Evolutionary conservation across 129 eudicot genomes (phyloP), one percentile per base, ranked within the genome.

Genomic region (Lactuca saligna): DNA sequence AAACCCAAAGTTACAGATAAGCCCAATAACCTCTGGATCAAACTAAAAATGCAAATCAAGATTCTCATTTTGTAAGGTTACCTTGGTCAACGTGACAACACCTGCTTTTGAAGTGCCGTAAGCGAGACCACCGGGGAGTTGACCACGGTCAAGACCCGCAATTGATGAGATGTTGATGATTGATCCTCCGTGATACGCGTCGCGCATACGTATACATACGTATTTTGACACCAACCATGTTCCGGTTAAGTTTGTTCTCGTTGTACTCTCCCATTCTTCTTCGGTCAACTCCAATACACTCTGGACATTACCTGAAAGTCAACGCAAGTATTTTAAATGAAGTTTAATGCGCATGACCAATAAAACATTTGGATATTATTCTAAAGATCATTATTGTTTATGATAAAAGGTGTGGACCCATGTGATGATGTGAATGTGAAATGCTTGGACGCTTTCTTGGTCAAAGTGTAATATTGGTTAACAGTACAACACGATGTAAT

Each of bases 91-190:
- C n/a, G 80, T 31, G 71, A 80, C 81, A 20, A 88, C 80, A 20
- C 82, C 96, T 0, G 82, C 56, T 75, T 91, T 91, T 56, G 94
- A 82, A 75, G 87, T 17, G 74, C 85, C 57, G 62, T 91, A 91
- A n/a, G 88, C 96, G 13, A 78, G 81, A 38, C 63, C 61, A 13
- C 97, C 94, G 1, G 94, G 91, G 15, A 86, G 66, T 7, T 85
- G 85, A 3, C 94, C 97, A 4, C 97, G 88, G 63, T 88, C 63
- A 61, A 91, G 87, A 53, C 96, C 97, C 20, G 89, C 61, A 66
- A 84, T 86, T 44, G 97, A 91, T 8, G 91, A 75, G 41, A 91
- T 80, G 38, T 88, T 88, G 41, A 91, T 74, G 14, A 91, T 66
- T 14, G 96, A 91, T 53, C 96, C 97, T n/a, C 87, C 84, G 5